Evolutionary conservation across 371 early-diverging fungal species (phyloP).

Genomic region (Rhizopus delemar): DNA sequence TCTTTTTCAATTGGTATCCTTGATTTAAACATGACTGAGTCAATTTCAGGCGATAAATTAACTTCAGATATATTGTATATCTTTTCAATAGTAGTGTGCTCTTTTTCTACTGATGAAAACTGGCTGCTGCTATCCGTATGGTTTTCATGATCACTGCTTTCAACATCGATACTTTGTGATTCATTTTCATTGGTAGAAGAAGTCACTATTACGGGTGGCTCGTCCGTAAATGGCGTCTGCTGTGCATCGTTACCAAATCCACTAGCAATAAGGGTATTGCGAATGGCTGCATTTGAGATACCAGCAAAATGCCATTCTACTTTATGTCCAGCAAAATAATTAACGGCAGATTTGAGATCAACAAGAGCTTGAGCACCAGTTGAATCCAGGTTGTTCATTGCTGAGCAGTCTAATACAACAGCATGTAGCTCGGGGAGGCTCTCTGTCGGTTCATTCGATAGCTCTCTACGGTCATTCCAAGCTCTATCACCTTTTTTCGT

Average conservation of each 20-base stretch:
- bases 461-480: constrained; percentile 18
- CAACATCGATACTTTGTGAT: background rate
- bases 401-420: constrained; percentile 60
- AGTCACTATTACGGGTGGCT: background rate
- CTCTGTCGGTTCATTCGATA: constrained; percentile 15
- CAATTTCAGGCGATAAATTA: too few relatives aligned
- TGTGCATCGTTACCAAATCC: constrained; percentile 27
- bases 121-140: too few relatives aligned
- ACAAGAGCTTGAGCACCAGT: constrained; percentile 28
- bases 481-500: constrained; percentile 21
- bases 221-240: constrained; percentile 19
- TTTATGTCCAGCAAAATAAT: constrained; percentile 22
- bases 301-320: constrained; percentile 34
- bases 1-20: too few relatives aligned
- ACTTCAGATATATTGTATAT: too few relatives aligned
- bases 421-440: constrained; percentile 44
- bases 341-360: constrained; percentile 23
- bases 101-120: too few relatives aligned
- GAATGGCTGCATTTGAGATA: constrained; percentile 19
- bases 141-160: too few relatives aligned
- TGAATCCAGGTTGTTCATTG: constrained; percentile 57
- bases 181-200: background rate
- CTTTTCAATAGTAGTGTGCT: too few relatives aligned
- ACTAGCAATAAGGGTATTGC: constrained; percentile 21
- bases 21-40: too few relatives aligned